Evolutionary conservation across 2,329 filamentous ascomycete species (phyloP), one percentile per base, ranked within the genome.

Genomic region (Cladorrhinum sp.): DNA sequence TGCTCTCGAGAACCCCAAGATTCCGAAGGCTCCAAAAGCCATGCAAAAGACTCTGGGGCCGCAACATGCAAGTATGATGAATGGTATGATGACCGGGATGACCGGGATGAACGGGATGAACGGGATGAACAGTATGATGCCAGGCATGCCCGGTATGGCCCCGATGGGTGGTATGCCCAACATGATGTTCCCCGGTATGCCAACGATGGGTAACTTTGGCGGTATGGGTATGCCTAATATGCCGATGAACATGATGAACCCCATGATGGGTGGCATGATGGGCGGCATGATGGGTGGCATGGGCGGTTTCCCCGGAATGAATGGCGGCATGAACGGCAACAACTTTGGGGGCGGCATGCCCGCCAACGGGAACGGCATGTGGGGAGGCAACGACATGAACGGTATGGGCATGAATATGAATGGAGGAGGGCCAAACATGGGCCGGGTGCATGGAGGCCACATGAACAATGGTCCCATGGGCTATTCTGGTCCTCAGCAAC

Each of bases 11-110:
- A 87, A 88, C 66, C 83, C 84, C 45, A 84, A 83, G 70, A 84
- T 87, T 45, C 84, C 85, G 50, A 88, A 87, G 67, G 85, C 80
- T 0, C 86, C 85, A 1, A 86, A 85, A 71, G 85, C 82, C 38
- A 89, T 86, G 85, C 84, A 82, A 67, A 81, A 77, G 66, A 75
- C 77, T 45, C 74, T 76, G 67, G 76, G 75, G 41, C 60, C 60
- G 1, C 65, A 68, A 27, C 66, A 71, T 54, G 71, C 72, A 41
- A 57, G 50, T 27, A 77, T 78, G 74, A 77, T 78, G 74, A 75
- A 74, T 62, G 69, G 71, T 45, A 79, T 79, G 69, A 78, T 79
- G 74, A 75, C 74, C 63, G 70, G 72, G 38, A 75, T 77, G 71
- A 71, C 73, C 57, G 70, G 69, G 25, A 78, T 78, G 71, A 78